Percentiles rank a stretch among this genome's conserved stretches.
Conservation (phyloP, 495 filamentous ascomycete species). For the Tuber aestivum region DNA sequence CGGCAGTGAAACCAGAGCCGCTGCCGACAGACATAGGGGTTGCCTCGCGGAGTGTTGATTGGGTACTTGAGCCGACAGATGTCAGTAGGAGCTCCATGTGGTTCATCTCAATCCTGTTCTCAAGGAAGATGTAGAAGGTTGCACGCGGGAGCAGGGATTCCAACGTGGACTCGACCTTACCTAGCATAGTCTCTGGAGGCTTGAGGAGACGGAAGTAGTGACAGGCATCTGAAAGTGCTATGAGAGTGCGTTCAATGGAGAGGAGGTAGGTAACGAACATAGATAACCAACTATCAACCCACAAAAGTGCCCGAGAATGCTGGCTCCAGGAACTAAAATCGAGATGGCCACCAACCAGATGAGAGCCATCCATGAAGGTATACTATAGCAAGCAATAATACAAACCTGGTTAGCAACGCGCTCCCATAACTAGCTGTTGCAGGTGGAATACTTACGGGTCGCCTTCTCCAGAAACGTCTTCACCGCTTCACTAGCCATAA, state of each 20-base stretch:
- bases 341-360: slow-evolving; percentile 63
- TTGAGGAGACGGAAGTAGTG: slow-evolving; percentile 39
- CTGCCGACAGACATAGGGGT: slow-evolving; percentile 1
- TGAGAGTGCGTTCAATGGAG: slow-evolving; percentile 4
- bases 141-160: slow-evolving; percentile 33
- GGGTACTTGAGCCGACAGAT: slow-evolving; percentile 16
- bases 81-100: slow-evolving; percentile 37
- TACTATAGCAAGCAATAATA: slow-evolving; percentile 62
- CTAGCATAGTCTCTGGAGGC: slow-evolving; percentile 39
- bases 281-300: slow-evolving; percentile 76
- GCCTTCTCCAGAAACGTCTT: slow-evolving; percentile 57
- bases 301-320: slow-evolving; percentile 78
- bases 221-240: slow-evolving; percentile 29
- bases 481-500: slow-evolving; percentile 76
- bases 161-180: slow-evolving; percentile 29
- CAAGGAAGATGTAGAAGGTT: slow-evolving; percentile 35
- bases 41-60: slow-evolving; percentile 4
- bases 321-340: slow-evolving; percentile 71
- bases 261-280: slow-evolving; percentile 53
- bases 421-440: slow-evolving; percentile 8
- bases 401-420: slow-evolving; percentile 52
- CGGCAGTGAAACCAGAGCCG: slow-evolving; percentile 14
- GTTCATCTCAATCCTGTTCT: slow-evolving; percentile 34
- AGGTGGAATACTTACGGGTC: neutral
- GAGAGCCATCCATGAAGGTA: slow-evolving; percentile 91